These are phyloP conservation scores for Vigna reflexopilosa DNA, from an alignment of 306 rosid species.

Conservation along the genomic window DNA sequence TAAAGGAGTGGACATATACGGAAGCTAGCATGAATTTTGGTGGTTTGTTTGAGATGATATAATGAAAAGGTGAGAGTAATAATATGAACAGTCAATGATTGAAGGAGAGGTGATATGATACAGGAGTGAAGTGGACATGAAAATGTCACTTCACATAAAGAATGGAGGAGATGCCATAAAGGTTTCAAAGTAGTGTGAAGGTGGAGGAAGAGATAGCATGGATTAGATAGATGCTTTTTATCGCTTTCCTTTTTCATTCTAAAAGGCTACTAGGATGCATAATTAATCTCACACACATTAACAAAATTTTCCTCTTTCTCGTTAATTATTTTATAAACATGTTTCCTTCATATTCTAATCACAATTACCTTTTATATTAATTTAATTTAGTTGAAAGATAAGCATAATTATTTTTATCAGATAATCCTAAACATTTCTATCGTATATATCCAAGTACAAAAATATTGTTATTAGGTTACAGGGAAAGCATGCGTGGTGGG, in stretches of 20 bases:
- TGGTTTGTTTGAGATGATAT: background rate
- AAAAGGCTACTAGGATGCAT: background rate
- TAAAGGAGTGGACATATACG: too few species aligned
- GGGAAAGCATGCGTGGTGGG: background rate
- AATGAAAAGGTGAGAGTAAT: background rate
- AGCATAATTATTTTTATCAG: too few species aligned
- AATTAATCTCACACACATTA: background rate
- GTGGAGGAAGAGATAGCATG: slow-evolving; percentile 11
- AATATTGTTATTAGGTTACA: background rate
- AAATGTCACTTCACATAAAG: slow-evolving; percentile 36
- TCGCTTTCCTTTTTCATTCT: background rate
- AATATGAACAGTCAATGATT: background rate
- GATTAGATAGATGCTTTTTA: slow-evolving; percentile 12
- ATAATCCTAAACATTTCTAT: too few species aligned
- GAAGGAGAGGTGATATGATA: background rate
- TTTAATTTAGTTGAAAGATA: too few species aligned
- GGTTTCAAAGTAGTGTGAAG: slow-evolving; percentile 13
- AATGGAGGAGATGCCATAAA: slow-evolving; percentile 37
- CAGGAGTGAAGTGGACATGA: background rate
- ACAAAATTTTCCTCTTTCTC: background rate
- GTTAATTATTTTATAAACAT: background rate
- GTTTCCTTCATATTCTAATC: too few species aligned
- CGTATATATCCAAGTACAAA: too few species aligned
- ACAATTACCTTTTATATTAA: too few species aligned
- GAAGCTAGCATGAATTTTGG: background rate